A percentile compares a stretch with the other conserved stretches of the same genome.
These are phyloP conservation scores for Umbelopsis ramanniana DNA, from an alignment of 192 early-diverging fungal genomes.

Conservation along the genomic window DNA sequence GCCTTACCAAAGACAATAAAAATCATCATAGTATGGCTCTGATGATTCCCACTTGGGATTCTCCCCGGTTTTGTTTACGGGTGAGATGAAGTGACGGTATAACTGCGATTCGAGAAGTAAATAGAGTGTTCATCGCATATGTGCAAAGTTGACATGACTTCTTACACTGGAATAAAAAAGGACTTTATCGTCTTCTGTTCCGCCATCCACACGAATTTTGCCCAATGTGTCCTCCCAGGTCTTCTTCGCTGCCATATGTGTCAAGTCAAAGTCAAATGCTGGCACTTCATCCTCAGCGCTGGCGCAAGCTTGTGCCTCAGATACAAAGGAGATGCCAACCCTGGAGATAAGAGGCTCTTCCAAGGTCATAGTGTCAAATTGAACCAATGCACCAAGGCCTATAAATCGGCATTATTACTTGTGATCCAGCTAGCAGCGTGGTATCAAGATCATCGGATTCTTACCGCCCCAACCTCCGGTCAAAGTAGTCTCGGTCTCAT, in stretches of 20 bases:
- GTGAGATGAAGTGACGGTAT: constrained; percentile 42
- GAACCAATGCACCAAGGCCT: not conserved
- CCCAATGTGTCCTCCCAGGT: constrained; percentile 6
- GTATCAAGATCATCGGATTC: too few species aligned
- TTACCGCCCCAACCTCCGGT: not conserved
- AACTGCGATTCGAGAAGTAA: constrained; percentile 26
- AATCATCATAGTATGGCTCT: constrained; percentile 40
- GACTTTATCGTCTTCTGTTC: not conserved
- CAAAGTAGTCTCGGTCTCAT: not conserved
- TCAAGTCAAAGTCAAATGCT: not conserved
- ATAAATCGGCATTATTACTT: not conserved
- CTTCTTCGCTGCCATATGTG: not conserved
- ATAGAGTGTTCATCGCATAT: not conserved
- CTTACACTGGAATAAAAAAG: constrained; percentile 1
- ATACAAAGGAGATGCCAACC: constrained; percentile 37
- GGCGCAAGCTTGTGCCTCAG: constrained; percentile 28
- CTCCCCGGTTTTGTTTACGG: constrained; percentile 40
- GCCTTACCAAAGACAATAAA: constrained; percentile 20
- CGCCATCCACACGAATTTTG: constrained; percentile 12
- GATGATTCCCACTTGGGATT: constrained; percentile 30
- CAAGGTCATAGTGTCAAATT: constrained; percentile 7
- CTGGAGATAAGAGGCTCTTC: constrained; percentile 25
- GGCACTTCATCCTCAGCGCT: constrained; percentile 27
- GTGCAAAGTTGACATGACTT: not conserved
- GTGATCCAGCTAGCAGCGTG: not conserved